Conservation (phyloP, 169 alveolate species). For the Fabrea salina region DNA sequence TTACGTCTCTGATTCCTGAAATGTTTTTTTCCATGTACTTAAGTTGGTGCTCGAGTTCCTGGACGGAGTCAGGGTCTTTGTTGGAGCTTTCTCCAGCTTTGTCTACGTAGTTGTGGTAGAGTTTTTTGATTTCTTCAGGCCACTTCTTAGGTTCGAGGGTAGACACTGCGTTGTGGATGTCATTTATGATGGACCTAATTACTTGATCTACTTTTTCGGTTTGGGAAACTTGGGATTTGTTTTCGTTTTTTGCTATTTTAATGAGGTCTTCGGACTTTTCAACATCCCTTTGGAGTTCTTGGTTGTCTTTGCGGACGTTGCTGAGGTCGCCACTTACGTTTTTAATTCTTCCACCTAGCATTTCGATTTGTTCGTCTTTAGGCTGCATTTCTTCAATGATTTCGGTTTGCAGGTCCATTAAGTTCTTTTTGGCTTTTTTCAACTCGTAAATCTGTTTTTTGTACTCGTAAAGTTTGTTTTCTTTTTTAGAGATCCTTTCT, state of each 20-base stretch:
- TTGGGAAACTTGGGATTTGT: background rate
- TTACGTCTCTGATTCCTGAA: constrained; percentile 54
- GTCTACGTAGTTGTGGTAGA: constrained; percentile 57
- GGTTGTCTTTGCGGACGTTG: constrained; percentile 14
- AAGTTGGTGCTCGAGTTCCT: constrained; percentile 68
- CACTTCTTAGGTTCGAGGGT: constrained; percentile 50
- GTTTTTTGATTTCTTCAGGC: constrained; percentile 55
- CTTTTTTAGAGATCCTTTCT: constrained; percentile 63
- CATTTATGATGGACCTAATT: constrained; percentile 27
- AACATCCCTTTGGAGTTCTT: constrained; percentile 1
- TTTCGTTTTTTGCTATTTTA: background rate
- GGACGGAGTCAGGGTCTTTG: constrained; percentile 69
- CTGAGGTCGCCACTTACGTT: constrained; percentile 1
- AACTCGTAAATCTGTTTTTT: constrained; percentile 70
- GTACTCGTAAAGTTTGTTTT: constrained; percentile 68
- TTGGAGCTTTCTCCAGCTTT: constrained; percentile 52
- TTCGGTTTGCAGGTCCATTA: background rate
- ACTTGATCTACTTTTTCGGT: constrained; percentile 41
- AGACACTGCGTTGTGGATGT: constrained; percentile 2
- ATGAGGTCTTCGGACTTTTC: background rate
- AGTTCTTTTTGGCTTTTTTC: background rate
- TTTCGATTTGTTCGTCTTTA: constrained; percentile 7
- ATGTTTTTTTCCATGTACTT: constrained; percentile 65
- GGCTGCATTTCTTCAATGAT: constrained; percentile 28
- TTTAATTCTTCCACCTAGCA: background rate